These are phyloP conservation scores for Hordeum marinum DNA, from an alignment of 176 grass and related monocot species.

Conservation along the genomic window DNA sequence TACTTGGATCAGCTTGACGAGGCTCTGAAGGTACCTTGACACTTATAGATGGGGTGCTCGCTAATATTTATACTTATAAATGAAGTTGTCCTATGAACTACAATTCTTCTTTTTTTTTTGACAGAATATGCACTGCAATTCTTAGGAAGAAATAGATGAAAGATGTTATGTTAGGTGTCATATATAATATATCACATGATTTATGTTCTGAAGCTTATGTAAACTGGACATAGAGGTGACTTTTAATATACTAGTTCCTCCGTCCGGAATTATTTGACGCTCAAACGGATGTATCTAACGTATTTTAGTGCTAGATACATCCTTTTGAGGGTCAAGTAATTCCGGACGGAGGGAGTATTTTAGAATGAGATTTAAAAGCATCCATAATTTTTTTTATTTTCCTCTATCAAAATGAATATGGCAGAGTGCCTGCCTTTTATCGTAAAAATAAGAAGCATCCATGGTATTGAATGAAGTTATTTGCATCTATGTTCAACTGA, in stretches of 20 bases:
- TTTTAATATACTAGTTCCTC: not conserved
- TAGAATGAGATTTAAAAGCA: not conserved
- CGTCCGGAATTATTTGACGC: no score
- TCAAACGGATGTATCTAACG: no score
- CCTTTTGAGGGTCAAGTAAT: no score
- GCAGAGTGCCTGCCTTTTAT: no score
- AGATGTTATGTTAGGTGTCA: not conserved
- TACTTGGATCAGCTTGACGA: conserved; percentile 86
- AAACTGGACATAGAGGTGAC: not conserved
- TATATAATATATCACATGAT: not conserved
- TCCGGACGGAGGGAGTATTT: not conserved
- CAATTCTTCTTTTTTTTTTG: no score
- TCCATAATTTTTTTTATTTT: not conserved
- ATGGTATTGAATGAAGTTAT: not conserved
- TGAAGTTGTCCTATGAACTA: not conserved
- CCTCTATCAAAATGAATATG: no score
- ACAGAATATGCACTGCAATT: not conserved
- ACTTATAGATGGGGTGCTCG: not conserved
- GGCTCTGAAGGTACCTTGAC: conserved; percentile 64
- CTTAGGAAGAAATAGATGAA: not conserved
- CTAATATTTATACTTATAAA: not conserved
- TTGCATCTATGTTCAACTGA: conserved; percentile 8
- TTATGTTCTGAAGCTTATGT: not conserved
- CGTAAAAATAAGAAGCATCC: not conserved
- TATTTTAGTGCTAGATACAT: no score